Evolutionary conservation across 768 basidiomycete genomes (phyloP).

Genomic region (Clitopilus hobsonii): DNA sequence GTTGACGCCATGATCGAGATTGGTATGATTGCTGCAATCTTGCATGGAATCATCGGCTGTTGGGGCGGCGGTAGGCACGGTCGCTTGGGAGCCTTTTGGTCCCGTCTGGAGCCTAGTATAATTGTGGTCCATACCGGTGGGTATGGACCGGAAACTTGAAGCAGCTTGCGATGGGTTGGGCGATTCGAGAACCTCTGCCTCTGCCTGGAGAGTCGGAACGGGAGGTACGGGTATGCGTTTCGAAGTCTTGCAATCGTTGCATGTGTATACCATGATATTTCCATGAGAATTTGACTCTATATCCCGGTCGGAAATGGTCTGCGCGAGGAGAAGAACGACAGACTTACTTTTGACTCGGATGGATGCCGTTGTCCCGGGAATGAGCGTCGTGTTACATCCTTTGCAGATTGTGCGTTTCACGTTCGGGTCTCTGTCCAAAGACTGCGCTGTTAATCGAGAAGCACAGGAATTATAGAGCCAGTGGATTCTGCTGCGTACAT

Average conservation of each 20-base stretch:
- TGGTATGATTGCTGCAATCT: background rate
- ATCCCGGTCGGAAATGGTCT: background rate
- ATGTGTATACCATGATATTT: conserved; percentile 54
- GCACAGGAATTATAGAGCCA: background rate
- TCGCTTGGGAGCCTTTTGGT: background rate
- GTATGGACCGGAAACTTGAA: too few species aligned
- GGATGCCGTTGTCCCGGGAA: conserved; percentile 63
- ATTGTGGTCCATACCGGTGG: background rate
- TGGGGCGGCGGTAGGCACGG: background rate
- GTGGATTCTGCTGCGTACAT: conserved; percentile 45
- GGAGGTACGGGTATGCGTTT: conserved; percentile 70
- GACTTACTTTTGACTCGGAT: conserved; percentile 63
- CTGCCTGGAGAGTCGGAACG: too few species aligned
- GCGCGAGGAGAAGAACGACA: background rate
- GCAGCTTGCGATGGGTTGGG: too few species aligned
- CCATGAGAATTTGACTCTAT: conserved; percentile 39
- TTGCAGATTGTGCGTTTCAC: conserved; percentile 82
- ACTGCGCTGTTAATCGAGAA: background rate
- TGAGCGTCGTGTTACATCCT: conserved; percentile 55
- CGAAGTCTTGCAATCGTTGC: conserved; percentile 49
- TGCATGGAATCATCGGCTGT: background rate
- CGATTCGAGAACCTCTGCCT: too few species aligned
- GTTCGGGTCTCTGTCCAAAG: conserved; percentile 58
- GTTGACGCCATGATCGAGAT: background rate
- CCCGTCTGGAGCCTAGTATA: background rate